Evolutionary conservation across 352 stramenopile species (phyloP).

Genomic region (Phytophthora pinifolia): DNA sequence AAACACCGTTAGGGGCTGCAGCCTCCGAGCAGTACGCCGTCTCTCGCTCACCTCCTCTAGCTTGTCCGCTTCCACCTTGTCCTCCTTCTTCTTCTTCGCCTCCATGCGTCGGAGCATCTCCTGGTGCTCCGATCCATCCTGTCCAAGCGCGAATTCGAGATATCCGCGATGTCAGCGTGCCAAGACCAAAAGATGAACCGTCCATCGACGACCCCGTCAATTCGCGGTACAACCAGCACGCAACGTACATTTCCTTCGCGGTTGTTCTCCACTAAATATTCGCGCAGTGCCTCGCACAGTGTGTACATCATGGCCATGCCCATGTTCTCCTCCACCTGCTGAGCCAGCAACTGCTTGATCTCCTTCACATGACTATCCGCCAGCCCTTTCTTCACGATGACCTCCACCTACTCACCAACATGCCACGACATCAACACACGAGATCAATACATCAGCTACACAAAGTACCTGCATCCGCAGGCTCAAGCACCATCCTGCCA

Average conservation of each 20-base stretch:
- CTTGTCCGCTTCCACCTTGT: slow-evolving; percentile 57
- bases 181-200: background rate
- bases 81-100: slow-evolving; percentile 79
- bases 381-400: slow-evolving; percentile 78
- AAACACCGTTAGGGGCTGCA: slow-evolving; percentile 13
- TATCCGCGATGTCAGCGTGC: slow-evolving; percentile 4
- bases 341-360: slow-evolving; percentile 57
- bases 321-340: slow-evolving; percentile 78
- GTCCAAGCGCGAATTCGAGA: slow-evolving; percentile 7
- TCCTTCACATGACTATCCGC: slow-evolving; percentile 81
- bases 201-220: background rate
- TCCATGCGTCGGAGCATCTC: slow-evolving; percentile 88
- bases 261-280: slow-evolving; percentile 90
- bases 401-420: slow-evolving; percentile 46
- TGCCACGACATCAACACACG: background rate
- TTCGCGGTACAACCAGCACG: background rate
- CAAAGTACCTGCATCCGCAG: background rate
- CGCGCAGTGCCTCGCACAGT: slow-evolving; percentile 75
- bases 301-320: slow-evolving; percentile 90
- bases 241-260: slow-evolving; percentile 72
- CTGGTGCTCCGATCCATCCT: slow-evolving; percentile 88
- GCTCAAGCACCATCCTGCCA: background rate
- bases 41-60: slow-evolving; percentile 36
- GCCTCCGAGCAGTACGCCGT: background rate
- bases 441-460: background rate